Conservation (phyloP, 139 green algal genomes). For the Ettlia oleoabundans region DNA sequence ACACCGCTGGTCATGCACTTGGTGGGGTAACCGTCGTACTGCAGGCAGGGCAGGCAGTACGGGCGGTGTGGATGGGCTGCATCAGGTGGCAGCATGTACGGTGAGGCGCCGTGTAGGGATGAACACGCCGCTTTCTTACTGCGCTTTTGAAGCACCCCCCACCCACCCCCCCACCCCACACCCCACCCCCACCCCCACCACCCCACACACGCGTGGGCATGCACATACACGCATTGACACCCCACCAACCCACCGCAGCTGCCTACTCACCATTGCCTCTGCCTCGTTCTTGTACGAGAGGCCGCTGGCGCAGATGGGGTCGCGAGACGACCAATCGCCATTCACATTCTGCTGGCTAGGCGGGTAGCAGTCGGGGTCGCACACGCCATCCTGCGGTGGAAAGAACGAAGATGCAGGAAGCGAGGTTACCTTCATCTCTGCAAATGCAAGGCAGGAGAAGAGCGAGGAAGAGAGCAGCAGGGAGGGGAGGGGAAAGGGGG, state of each 20-base stretch:
- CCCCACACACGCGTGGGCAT: neutral
- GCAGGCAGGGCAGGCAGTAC: neutral
- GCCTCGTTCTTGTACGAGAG: constrained; percentile 11
- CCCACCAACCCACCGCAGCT: neutral
- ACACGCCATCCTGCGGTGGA: constrained; percentile 26
- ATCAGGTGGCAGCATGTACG: no score
- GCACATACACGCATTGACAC: neutral
- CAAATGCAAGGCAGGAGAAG: neutral
- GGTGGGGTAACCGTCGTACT: constrained; percentile 11
- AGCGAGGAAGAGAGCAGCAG: no score
- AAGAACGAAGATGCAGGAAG: neutral
- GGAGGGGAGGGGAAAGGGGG: no score
- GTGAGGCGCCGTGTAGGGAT: no score
- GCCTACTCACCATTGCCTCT: neutral
- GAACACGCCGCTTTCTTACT: no score
- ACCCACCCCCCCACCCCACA: no score
- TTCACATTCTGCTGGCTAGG: neutral
- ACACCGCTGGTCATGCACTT: constrained; percentile 3
- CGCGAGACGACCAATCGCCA: constrained; percentile 9
- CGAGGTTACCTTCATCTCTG: neutral
- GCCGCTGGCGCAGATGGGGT: constrained; percentile 19
- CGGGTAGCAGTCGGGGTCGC: constrained; percentile 26
- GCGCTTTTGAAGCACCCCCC: no score
- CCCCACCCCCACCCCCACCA: neutral
- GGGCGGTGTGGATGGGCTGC: neutral